Conservation (phyloP, 202 grass and related monocot genomes). For the Zoysia matrella region DNA sequence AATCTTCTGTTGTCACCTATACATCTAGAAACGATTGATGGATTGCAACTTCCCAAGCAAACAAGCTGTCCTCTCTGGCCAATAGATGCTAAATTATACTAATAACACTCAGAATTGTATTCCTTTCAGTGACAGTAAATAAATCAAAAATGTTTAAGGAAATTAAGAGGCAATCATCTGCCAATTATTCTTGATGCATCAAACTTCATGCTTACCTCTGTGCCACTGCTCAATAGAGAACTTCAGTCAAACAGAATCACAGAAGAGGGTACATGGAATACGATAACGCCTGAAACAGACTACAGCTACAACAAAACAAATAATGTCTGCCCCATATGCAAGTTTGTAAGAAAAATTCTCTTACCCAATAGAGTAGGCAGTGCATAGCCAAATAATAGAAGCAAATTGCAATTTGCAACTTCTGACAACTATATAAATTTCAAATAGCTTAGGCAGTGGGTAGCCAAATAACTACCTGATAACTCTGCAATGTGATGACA, state of each 20-base stretch:
- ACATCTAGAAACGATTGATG: not conserved
- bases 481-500: slow-evolving; percentile 73
- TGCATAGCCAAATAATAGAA: not conserved
- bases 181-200: not conserved
- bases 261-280: not conserved
- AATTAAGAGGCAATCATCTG: not conserved
- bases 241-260: not conserved
- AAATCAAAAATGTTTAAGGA: not conserved
- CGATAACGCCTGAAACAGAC: not conserved
- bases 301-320: not conserved
- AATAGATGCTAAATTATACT: not conserved
- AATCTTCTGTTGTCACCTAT: not conserved
- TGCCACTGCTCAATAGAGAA: not conserved
- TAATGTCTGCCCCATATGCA: not conserved
- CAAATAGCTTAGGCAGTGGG: slow-evolving; percentile 16
- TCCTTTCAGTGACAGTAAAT: not conserved
- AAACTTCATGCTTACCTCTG: not conserved
- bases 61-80: not conserved
- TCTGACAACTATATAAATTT: slow-evolving; percentile 33
- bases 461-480: slow-evolving; percentile 66
- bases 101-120: not conserved
- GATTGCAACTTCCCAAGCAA: not conserved
- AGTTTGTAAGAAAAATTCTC: not conserved
- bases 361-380: not conserved
- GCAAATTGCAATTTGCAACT: not conserved